phyloP scores from a whole-genome alignment of 768 basidiomycete species.

The Termitomyces sp. region DNA sequence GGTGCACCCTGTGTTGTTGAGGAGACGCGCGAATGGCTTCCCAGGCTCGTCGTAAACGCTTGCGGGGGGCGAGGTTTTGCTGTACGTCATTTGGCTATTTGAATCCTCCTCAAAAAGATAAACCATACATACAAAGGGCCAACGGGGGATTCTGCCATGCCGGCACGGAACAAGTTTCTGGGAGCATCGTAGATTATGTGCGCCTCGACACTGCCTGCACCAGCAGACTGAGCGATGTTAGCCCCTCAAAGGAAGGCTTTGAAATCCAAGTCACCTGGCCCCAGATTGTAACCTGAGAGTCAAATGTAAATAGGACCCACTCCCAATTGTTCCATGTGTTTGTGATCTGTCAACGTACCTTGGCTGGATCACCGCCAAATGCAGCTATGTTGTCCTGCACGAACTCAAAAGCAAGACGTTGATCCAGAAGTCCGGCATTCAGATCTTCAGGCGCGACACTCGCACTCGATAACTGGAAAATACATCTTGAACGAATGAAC shows the following conservation, averaged over 20 bases:
- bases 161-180: slow-evolving; percentile 44
- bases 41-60: slow-evolving; percentile 49
- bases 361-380: slow-evolving; percentile 62
- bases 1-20: slow-evolving; percentile 44
- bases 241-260: not conserved
- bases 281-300: slow-evolving; percentile 50
- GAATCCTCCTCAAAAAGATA: not conserved
- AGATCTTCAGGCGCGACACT: slow-evolving; percentile 44
- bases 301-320: not conserved
- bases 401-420: slow-evolving; percentile 55
- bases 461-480: slow-evolving; percentile 41
- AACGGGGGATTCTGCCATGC: slow-evolving; percentile 48
- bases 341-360: slow-evolving; percentile 27
- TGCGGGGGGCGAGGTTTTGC: slow-evolving; percentile 47
- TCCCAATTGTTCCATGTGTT: not conserved
- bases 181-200: slow-evolving; percentile 43
- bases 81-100: slow-evolving; percentile 14
- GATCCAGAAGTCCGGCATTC: slow-evolving; percentile 61
- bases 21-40: slow-evolving; percentile 45
- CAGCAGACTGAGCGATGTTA: slow-evolving; percentile 38
- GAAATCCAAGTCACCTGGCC: slow-evolving; percentile 23
- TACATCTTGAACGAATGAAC: not conserved
- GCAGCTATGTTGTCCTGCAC: slow-evolving; percentile 61
- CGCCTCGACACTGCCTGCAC: slow-evolving; percentile 46
- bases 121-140: slow-evolving; percentile 46